Percentiles rank a stretch among this genome's conserved stretches.
phyloP scores from a whole-genome alignment of 2,329 filamentous ascomycete species.

The Talaromyces pinophilus region DNA sequence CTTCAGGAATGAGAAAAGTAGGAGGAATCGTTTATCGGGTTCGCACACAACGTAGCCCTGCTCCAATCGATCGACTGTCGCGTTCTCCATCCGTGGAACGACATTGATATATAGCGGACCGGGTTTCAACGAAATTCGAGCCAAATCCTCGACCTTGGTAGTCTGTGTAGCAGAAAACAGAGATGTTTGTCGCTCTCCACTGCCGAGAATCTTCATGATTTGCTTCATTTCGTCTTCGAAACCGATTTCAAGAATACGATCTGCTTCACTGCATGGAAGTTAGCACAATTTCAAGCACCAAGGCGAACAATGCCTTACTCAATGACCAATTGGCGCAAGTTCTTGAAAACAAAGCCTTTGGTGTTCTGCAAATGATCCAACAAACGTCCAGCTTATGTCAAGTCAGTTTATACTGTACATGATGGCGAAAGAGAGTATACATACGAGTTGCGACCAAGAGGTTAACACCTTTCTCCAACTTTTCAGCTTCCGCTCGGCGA shows the following conservation, averaged over 20 bases:
- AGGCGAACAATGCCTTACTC: constrained; percentile 49
- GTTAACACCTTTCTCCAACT: constrained; percentile 92
- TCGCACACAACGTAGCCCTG: constrained; percentile 96
- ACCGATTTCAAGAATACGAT: constrained; percentile 92
- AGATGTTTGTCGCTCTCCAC: constrained; percentile 87
- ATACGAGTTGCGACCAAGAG: constrained; percentile 76
- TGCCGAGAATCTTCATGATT: constrained; percentile 90
- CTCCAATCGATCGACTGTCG: constrained; percentile 89
- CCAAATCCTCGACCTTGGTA: constrained; percentile 96
- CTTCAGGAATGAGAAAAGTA: constrained; percentile 93
- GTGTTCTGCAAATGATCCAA: constrained; percentile 95
- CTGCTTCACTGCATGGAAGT: constrained; percentile 64
- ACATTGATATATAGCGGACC: constrained; percentile 97
- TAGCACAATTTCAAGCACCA: not conserved
- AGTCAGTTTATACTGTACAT: constrained; percentile 36
- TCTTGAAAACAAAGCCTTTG: constrained; percentile 85
- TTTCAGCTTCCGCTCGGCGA: constrained; percentile 84
- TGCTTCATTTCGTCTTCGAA: constrained; percentile 99
- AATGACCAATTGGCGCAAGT: constrained; percentile 86
- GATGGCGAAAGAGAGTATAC: not conserved
- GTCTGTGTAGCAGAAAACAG: constrained; percentile 99
- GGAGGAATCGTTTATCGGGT: constrained; percentile 86
- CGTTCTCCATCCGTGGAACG: constrained; percentile 83
- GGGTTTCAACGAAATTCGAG: constrained; percentile 85
- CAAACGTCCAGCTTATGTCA: constrained; percentile 66